Base-by-base conservation (phyloP, 805 yeast species). In the Maudiozyma saulgeensis region DNA sequence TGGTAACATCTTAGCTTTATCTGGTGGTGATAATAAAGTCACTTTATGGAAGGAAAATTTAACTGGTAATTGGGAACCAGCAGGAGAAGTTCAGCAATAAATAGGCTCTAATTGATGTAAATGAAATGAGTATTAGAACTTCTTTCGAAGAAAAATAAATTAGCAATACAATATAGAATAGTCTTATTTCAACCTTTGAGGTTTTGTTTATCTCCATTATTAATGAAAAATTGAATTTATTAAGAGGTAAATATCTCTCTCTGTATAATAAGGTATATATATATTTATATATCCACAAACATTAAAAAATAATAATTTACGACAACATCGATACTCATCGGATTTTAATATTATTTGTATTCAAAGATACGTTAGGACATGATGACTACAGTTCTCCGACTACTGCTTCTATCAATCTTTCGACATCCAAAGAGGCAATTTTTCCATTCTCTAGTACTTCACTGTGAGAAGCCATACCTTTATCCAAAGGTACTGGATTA, bases 21-120 rank as follows among this genome's bases (percentile, higher is more conserved):
- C 93, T 45, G 96, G 97, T 44, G 98, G 98, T 49, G 98, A 93
- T 67, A 90, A 90, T 68, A 88, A 86, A 70, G 91, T 93, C 42
- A 88, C 96, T 32, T 77, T 93, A 66, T 93, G 98, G 98, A 90
- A 89, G 70, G 99, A 93, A 70, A 87, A 83, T 63, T 74, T 90
- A 56, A 81, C 81, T 61, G 97, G 97, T 47, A 81, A 82, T 60
- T 91, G 99, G 99, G 97, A 91, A 70, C 76, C 87, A 49, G 96
- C 96, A n/a, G 98, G 98, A 47, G 95, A 83, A 62, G 93, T 93
- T 56, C 90, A 86, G 61, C 95, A 88, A 68, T 87, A 73, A 19
- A 39, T 19, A 19, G 32, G 12, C 9, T 28, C 23, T 21, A 21
- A 4, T 21, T 21, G 23, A 21, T 21, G 23, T 21, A 21, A 21